Evolutionary conservation across 2,329 filamentous ascomycete species (phyloP), one percentile per base, ranked within the genome.

Genomic region (Neonectria hederae): DNA sequence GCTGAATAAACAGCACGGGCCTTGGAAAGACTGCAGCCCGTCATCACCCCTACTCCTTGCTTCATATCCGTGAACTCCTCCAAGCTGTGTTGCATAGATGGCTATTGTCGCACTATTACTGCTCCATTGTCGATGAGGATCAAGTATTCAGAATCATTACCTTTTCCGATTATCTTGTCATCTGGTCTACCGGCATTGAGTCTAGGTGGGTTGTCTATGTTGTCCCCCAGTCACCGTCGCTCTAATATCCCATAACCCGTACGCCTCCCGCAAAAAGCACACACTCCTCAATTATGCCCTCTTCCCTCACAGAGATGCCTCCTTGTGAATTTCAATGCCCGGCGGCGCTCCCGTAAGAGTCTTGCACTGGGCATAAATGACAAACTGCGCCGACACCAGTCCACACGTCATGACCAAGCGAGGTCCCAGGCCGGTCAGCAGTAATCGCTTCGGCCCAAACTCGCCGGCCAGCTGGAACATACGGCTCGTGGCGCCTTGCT

Each of bases 331-430:
- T 71, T 86, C 84, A 54, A 86, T 82, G 30, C 83, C 72, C 0
- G 83, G 80, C 22, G 84, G 83, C 4, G 84, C 84, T 0, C 83
- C 83, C 1, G 84, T 84, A 17, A 86, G 74, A 4, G 82, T 69
- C 77, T 86, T 86, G 77, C 83, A 86, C 70, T 86, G 83, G 3
- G 83, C 83, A 58, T 86, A 86, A 38, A 86, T 85, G 22, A 86
- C 84, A 69, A 86, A 86, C 69, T 86, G 84, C 0, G 81, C 83
- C 1, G 83, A 80, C 0, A 86, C 84, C 28, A 86, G 72, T 5
- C 81, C 83, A 57, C 83, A 85, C 1, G 84, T 86, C 84, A 86
- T 86, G 59, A 86, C 64, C 5, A 86, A 51, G 76, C 84, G 81
- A 13, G 84, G 84, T 1, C 83, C 84, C 55, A 86, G 75, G 0